Percentiles rank a stretch among this genome's conserved stretches.
These are phyloP conservation scores for Cyclocybe cylindracea DNA, from an alignment of 768 basidiomycete genomes.

Conservation along the genomic window DNA sequence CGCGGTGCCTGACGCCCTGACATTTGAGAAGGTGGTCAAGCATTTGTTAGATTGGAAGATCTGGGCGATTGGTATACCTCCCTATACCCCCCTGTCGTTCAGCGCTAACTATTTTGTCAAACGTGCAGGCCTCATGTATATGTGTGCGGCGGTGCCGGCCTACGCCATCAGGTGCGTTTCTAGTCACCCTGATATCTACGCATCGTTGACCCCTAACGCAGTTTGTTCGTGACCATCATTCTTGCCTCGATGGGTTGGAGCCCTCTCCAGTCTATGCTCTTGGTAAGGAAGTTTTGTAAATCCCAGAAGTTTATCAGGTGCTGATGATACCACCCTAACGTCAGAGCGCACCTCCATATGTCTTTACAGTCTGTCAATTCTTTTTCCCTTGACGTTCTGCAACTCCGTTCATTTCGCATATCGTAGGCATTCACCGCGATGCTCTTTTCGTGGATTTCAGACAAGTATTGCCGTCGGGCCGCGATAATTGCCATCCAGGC, in stretches of 20 bases:
- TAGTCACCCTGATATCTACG: neutral
- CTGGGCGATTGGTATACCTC: conserved; percentile 42
- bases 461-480: conserved; percentile 43
- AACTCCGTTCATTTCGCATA: conserved; percentile 6
- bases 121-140: conserved; percentile 44
- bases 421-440: conserved; percentile 38
- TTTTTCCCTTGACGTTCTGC: conserved; percentile 1
- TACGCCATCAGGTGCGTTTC: conserved; percentile 46
- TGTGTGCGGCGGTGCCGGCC: conserved; percentile 50
- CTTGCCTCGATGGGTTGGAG: conserved; percentile 52
- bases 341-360: conserved; percentile 50
- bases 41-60: conserved; percentile 50
- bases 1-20: conserved; percentile 44
- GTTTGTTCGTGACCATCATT: conserved; percentile 49
- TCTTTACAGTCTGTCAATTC: conserved; percentile 41
- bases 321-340: too few relatives aligned
- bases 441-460: conserved; percentile 48
- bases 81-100: neutral
- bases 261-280: conserved; percentile 37
- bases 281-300: conserved; percentile 27
- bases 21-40: conserved; percentile 31
- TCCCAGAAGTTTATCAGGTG: too few relatives aligned
- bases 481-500: conserved; percentile 44
- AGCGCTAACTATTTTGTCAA: neutral
- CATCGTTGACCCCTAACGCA: conserved; percentile 13